phyloP scores from a whole-genome alignment of 805 yeast genomes.

The Myxozyma geophila region DNA sequence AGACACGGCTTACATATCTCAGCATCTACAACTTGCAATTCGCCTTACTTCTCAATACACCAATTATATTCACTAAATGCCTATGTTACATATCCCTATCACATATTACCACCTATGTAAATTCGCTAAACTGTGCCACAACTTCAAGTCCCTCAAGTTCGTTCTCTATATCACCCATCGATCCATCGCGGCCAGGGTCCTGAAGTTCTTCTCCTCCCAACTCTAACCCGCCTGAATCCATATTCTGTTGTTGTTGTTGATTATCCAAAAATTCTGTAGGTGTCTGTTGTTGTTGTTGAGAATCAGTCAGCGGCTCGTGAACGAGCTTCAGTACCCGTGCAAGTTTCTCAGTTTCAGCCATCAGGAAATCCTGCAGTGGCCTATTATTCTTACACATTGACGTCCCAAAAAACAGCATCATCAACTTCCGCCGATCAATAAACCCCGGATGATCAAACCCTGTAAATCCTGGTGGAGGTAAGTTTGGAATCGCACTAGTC shows the following conservation, averaged over 20 bases:
- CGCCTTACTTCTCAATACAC: too few species aligned
- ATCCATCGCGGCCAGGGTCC: neutral
- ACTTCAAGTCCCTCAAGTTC: slow-evolving; percentile 6
- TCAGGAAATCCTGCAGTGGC: slow-evolving; percentile 15
- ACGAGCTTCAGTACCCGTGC: neutral
- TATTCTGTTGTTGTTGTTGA: neutral
- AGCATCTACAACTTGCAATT: too few species aligned
- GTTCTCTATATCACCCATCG: neutral
- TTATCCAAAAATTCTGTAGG: too few species aligned
- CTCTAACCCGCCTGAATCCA: neutral
- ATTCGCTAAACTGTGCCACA: neutral
- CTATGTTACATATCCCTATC: too few species aligned
- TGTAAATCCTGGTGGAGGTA: slow-evolving; percentile 17
- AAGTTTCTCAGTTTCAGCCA: slow-evolving; percentile 12
- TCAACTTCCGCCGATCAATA: slow-evolving; percentile 9
- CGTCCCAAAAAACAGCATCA: slow-evolving; percentile 20
- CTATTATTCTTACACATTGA: slow-evolving; percentile 9
- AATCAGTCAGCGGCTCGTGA: neutral
- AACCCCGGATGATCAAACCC: slow-evolving; percentile 15
- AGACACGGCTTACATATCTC: neutral
- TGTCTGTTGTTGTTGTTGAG: neutral
- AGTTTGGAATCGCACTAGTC: neutral
- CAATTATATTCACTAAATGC: too few species aligned
- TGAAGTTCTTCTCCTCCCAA: neutral
- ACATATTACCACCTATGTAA: neutral